Conservation (phyloP, 139 green algal genomes). For the Chlorokybus atmophyticus region DNA sequence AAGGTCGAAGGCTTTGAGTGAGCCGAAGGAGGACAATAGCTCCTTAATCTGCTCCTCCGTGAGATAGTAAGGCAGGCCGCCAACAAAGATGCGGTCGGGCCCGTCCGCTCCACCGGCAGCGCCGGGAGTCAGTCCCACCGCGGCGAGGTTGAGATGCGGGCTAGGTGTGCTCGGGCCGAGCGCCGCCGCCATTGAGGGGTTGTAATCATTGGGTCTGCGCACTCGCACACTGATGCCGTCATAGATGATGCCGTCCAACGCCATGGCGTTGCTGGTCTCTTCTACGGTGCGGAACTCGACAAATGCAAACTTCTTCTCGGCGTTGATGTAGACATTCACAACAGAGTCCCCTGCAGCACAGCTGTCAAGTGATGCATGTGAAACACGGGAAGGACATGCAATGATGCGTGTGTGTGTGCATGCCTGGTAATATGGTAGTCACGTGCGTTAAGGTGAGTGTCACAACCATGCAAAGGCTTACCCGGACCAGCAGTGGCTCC, state of each 20-base stretch:
- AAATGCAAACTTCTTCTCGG: conserved; percentile 96
- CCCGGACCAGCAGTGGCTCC: no score
- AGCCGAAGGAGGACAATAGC: conserved; percentile 78
- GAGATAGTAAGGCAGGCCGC: conserved; percentile 92
- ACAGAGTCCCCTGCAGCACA: conserved; percentile 53
- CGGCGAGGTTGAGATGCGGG: conserved; percentile 80
- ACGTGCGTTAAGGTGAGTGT: no score
- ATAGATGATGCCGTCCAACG: conserved; percentile 90
- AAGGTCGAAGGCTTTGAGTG: conserved; percentile 64
- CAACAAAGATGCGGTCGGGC: conserved; percentile 80
- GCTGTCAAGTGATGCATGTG: no score
- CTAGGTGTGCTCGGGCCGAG: conserved; percentile 71
- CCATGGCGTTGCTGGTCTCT: conserved; percentile 83
- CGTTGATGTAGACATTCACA: conserved; percentile 97
- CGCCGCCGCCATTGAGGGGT: conserved; percentile 56
- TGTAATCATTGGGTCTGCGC: conserved; percentile 94
- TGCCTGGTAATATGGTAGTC: no score
- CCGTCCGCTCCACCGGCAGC: conserved; percentile 13
- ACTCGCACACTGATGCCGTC: conserved; percentile 84
- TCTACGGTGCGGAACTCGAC: conserved; percentile 83
- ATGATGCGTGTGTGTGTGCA: no score
- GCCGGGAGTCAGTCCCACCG: conserved; percentile 64
- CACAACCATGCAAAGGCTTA: no score
- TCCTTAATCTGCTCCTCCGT: conserved; percentile 86
- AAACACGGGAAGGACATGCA: conserved; percentile 34